Base-by-base conservation (phyloP, 208 protist genomes). In the Leishmania amazonensis region DNA sequence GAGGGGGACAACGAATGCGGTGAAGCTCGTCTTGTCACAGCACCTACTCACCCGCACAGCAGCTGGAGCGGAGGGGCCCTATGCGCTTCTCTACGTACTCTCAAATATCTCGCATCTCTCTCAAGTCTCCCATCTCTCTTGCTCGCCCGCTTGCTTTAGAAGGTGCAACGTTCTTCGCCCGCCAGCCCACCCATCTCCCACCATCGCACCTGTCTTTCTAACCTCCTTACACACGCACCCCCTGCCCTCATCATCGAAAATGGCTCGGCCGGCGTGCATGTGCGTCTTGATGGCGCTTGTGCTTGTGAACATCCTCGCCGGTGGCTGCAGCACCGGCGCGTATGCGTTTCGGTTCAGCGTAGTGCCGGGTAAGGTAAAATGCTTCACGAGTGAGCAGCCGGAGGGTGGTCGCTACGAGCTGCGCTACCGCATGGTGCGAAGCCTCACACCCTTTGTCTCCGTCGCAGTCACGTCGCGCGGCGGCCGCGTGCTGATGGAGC, bases 361-460 rank as follows among this genome's bases (percentile, higher is more conserved):
- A 2, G 68, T 78, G 1, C 91, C 93, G 2, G 93, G 90, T 9
- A 86, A 84, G 47, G 62, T 77, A 38, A 96, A 92, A 73, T 96
- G 93, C 84, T 96, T 95, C 79, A 94, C 93, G 5, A 85, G 82
- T 67, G 81, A 90, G 13, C 71, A 92, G 13, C 77, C 79, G 5
- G 88, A 91, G 75, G 83, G 83, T 17, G 91, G 88, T 35, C 91
- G 90, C 53, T 94, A 93, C 76, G 88, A 95, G 75, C 54, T 96
- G 31, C 91, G 88, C 72, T 96, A 96, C 84, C 86, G 85, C 70
- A 95, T 96, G 91, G 68, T 88, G 31, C 84, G 87, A 79, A 91
- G 85, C 76, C 82, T 95, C 21, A 88, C 90, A 2, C 91, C 91
- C 0, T 91, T 94, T 54, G 91, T 94, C 11, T 91, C 91, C 24